phyloP scores from a whole-genome alignment of 2,329 filamentous ascomycete species.

The Phialocephala subalpina region DNA sequence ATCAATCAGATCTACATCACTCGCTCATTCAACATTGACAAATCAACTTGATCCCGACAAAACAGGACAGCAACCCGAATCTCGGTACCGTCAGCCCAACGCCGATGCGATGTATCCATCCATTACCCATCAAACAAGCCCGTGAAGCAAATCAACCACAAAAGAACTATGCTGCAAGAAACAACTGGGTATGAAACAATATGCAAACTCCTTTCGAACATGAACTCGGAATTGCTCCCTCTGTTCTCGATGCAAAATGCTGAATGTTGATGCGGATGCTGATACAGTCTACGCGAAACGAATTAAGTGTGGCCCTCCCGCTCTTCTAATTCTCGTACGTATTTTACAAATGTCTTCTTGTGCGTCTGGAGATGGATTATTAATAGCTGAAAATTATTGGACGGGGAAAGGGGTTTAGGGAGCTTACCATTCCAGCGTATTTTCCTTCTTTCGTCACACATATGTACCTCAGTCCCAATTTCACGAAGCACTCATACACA shows the following conservation, averaged over 20 bases:
- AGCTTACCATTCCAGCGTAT: constrained; percentile 85
- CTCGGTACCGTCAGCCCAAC: constrained; percentile 1
- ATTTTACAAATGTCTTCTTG: constrained; percentile 97
- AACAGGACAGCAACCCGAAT: background rate
- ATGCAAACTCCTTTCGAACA: background rate
- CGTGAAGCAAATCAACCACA: background rate
- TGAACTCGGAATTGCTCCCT: background rate
- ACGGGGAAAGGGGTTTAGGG: background rate
- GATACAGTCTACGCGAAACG: constrained; percentile 14
- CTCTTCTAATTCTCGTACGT: constrained; percentile 84
- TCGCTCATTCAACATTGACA: background rate
- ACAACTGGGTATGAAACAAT: constrained; percentile 16
- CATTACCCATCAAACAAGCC: background rate
- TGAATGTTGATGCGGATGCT: constrained; percentile 9
- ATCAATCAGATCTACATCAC: background rate
- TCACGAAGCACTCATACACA: constrained; percentile 96
- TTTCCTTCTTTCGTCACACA: constrained; percentile 86
- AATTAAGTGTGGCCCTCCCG: constrained; percentile 35
- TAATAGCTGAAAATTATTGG: background rate
- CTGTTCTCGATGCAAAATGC: constrained; percentile 14
- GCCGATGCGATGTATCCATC: constrained; percentile 23
- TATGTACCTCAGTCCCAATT: constrained; percentile 90
- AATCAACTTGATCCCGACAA: background rate
- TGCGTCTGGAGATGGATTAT: constrained; percentile 66
- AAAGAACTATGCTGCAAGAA: constrained; percentile 22